Evolutionary conservation across 768 basidiomycete species (phyloP).

Genomic region (Leccinellum albellum): DNA sequence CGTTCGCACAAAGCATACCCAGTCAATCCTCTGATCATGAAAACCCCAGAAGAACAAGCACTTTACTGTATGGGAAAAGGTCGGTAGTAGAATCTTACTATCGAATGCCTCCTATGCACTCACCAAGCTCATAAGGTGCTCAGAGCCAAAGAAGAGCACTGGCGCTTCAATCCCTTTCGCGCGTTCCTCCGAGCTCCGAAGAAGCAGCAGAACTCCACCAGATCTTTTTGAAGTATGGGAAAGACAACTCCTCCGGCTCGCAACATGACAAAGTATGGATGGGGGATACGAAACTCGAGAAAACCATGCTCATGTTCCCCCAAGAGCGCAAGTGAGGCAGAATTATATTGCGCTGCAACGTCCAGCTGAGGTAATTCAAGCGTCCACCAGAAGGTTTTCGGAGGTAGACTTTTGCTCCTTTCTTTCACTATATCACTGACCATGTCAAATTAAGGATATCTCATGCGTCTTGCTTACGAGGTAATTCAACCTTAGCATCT

Average conservation of each 20-base stretch:
- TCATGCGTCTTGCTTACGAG: conserved; percentile 72
- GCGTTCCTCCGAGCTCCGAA: conserved; percentile 66
- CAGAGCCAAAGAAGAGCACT: conserved; percentile 53
- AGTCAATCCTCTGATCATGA: conserved; percentile 60
- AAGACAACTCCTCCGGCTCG: conserved; percentile 30
- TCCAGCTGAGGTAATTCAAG: conserved; percentile 31
- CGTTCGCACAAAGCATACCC: conserved; percentile 57
- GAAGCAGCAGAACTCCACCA: conserved; percentile 70
- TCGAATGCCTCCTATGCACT: not conserved
- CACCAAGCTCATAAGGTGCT: conserved; percentile 41
- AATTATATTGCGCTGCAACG: not conserved
- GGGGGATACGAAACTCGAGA: conserved; percentile 68
- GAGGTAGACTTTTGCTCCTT: conserved; percentile 43
- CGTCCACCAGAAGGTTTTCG: conserved; percentile 81
- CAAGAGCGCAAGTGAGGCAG: conserved; percentile 73
- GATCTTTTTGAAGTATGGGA: conserved; percentile 60
- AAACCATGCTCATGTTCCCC: conserved; percentile 76
- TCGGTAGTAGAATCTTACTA: conserved; percentile 25
- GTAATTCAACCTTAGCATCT: conserved; percentile 29
- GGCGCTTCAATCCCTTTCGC: conserved; percentile 58
- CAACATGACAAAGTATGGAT: conserved; percentile 60
- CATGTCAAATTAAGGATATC: conserved; percentile 33
- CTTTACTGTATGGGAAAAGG: conserved; percentile 68
- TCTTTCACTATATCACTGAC: not conserved
- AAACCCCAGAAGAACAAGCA: conserved; percentile 58